These are phyloP conservation scores for Penicillium sp. DNA, from an alignment of 2,329 filamentous ascomycete genomes.

Conservation along the genomic window DNA sequence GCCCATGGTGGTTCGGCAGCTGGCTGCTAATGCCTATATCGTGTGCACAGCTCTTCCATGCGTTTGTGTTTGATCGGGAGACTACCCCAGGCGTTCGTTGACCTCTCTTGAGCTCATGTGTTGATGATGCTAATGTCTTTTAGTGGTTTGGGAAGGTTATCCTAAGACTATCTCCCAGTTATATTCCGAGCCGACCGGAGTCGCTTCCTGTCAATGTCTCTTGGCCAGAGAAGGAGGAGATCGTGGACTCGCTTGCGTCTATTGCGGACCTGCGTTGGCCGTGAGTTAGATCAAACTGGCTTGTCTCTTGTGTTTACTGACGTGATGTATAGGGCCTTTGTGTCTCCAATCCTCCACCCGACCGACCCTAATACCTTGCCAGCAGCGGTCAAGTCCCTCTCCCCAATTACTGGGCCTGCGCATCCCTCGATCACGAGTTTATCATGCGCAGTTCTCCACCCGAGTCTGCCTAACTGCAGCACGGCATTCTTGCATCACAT, in stretches of 20 bases:
- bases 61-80: conserved; percentile 74
- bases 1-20: conserved; percentile 82
- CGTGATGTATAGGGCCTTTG: conserved; percentile 59
- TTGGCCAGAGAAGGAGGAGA: conserved; percentile 75
- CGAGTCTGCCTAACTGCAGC: conserved; percentile 80
- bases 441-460: conserved; percentile 87
- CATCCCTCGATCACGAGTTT: conserved; percentile 84
- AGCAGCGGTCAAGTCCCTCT: conserved; percentile 65
- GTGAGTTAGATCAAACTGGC: conserved; percentile 48
- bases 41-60: conserved; percentile 73
- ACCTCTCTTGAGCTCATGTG: no score
- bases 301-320: neutral
- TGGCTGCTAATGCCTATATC: conserved; percentile 78
- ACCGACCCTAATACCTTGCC: conserved; percentile 59
- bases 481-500: conserved; percentile 87
- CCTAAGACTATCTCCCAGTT: conserved; percentile 69
- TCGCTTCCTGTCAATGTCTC: conserved; percentile 64
- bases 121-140: neutral
- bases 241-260: conserved; percentile 77
- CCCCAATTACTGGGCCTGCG: conserved; percentile 77
- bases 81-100: conserved; percentile 61
- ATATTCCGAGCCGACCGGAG: conserved; percentile 71
- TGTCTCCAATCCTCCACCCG: conserved; percentile 85
- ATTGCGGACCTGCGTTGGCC: conserved; percentile 86
- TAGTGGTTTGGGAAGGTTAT: conserved; percentile 65